phyloP scores from a whole-genome alignment of 2,329 filamentous ascomycete species.

The Cytospora leucostoma region DNA sequence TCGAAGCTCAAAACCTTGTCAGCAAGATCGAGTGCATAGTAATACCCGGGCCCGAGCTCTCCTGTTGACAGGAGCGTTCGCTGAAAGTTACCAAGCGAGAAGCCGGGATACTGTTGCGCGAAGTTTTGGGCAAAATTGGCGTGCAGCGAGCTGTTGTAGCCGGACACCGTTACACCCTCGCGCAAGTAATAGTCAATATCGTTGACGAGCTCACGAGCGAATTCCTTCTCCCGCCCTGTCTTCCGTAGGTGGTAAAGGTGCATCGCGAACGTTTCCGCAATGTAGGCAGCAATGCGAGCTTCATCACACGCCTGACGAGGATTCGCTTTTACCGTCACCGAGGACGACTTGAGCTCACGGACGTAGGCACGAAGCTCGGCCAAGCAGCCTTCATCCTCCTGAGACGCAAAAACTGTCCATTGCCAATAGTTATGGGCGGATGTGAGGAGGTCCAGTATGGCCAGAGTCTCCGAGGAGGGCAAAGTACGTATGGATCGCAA shows the following conservation, averaged over 20 bases:
- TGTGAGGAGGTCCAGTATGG: slow-evolving; percentile 83
- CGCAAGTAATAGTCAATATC: slow-evolving; percentile 79
- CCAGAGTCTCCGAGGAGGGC: slow-evolving; percentile 65
- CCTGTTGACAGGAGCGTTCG: slow-evolving; percentile 67
- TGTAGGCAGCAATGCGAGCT: slow-evolving; percentile 74
- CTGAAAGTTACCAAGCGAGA: slow-evolving; percentile 77
- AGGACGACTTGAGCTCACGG: slow-evolving; percentile 54
- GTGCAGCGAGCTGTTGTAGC: slow-evolving; percentile 87
- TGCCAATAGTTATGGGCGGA: slow-evolving; percentile 93
- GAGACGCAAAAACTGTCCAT: slow-evolving; percentile 82
- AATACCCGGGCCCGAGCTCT: slow-evolving; percentile 74
- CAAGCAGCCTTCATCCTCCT: slow-evolving; percentile 73
- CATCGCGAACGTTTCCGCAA: slow-evolving; percentile 88
- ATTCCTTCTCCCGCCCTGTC: slow-evolving; percentile 62
- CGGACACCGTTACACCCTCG: slow-evolving; percentile 74
- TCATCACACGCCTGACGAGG: slow-evolving; percentile 60
- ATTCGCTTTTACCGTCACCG: slow-evolving; percentile 55
- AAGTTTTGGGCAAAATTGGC: slow-evolving; percentile 85
- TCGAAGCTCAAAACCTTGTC: slow-evolving; percentile 76
- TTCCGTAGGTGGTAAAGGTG: slow-evolving; percentile 86
- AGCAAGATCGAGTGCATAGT: slow-evolving; percentile 78
- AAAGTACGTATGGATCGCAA: slow-evolving; percentile 67
- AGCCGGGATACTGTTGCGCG: slow-evolving; percentile 71
- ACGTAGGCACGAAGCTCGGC: slow-evolving; percentile 71
- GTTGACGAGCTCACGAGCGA: slow-evolving; percentile 71